Percentiles rank a stretch among this genome's conserved stretches.
These are phyloP conservation scores for Eragrostis nindensis DNA, from an alignment of 176 grass and related monocot genomes.

Conservation along the genomic window DNA sequence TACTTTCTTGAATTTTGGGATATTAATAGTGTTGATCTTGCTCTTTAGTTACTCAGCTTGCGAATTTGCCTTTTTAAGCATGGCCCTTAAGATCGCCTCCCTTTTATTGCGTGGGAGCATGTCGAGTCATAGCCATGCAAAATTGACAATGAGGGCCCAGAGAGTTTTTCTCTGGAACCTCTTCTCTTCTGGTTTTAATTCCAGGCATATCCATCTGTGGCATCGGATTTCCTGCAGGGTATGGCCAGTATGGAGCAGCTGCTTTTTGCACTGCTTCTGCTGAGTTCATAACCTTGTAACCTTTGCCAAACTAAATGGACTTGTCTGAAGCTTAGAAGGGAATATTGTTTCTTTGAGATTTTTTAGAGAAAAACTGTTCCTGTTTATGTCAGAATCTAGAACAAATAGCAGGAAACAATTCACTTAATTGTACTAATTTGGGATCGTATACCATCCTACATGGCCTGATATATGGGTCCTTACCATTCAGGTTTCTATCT, in stretches of 20 bases:
- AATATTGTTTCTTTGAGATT: conserved; percentile 17
- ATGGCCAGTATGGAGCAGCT: not conserved
- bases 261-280: conserved; percentile 37
- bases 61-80: conserved; percentile 23
- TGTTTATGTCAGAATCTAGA: not conserved
- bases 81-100: conserved; percentile 87
- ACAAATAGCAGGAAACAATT: not conserved
- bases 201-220: conserved; percentile 12
- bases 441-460: not conserved
- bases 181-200: conserved; percentile 47
- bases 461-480: not conserved
- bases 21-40: not conserved
- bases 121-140: conserved; percentile 86
- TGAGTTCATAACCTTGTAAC: not conserved
- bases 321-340: conserved; percentile 26
- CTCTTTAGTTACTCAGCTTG: not conserved
- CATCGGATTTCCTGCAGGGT: conserved; percentile 22
- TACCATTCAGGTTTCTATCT: not conserved
- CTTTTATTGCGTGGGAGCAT: conserved; percentile 60
- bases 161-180: conserved; percentile 62
- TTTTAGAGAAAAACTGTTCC: not conserved
- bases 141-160: conserved; percentile 35
- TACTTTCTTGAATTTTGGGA: not conserved
- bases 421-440: not conserved
- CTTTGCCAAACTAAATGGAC: conserved; percentile 16